A percentile compares a stretch with the other conserved stretches of the same genome.
These are phyloP conservation scores for Spergularia marina DNA, from an alignment of 148 eudicot genomes.

Conservation along the genomic window DNA sequence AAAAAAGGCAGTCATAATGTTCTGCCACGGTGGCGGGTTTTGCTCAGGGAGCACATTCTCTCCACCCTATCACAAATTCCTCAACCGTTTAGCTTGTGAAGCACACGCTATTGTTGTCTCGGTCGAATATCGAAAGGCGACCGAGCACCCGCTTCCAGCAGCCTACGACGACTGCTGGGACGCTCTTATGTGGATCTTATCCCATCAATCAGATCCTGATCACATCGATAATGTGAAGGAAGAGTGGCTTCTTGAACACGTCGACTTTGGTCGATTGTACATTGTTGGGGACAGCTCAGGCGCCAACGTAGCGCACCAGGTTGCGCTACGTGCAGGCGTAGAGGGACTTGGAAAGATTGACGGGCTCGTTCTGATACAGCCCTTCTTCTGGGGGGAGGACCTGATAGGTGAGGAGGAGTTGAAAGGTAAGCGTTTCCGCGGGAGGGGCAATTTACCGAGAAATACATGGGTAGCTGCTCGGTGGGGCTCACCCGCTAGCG, in stretches of 20 bases:
- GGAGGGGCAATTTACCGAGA: neutral
- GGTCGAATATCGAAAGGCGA: conserved; percentile 16
- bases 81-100: conserved; percentile 12
- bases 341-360: neutral
- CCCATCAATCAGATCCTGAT: neutral
- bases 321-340: neutral
- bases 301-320: conserved; percentile 12
- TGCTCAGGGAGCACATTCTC: conserved; percentile 17
- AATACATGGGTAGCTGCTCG: conserved; percentile 1
- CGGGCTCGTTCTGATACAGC: conserved; percentile 8
- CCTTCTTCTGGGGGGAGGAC: conserved; percentile 5
- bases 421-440: neutral
- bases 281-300: conserved; percentile 14
- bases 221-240: neutral
- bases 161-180: conserved; percentile 19
- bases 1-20: neutral
- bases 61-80: neutral
- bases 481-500: conserved; percentile 3
- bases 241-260: neutral
- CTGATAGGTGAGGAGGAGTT: conserved; percentile 4
- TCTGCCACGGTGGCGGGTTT: conserved; percentile 14
- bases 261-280: conserved; percentile 9
- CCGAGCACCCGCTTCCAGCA: conserved; percentile 9
- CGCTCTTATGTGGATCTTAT: conserved; percentile 13
- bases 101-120: neutral